Percentiles rank a stretch among this genome's conserved stretches.
These are phyloP conservation scores for Anisodus acutangulus DNA, from an alignment of 257 asterid species.

Conservation along the genomic window DNA sequence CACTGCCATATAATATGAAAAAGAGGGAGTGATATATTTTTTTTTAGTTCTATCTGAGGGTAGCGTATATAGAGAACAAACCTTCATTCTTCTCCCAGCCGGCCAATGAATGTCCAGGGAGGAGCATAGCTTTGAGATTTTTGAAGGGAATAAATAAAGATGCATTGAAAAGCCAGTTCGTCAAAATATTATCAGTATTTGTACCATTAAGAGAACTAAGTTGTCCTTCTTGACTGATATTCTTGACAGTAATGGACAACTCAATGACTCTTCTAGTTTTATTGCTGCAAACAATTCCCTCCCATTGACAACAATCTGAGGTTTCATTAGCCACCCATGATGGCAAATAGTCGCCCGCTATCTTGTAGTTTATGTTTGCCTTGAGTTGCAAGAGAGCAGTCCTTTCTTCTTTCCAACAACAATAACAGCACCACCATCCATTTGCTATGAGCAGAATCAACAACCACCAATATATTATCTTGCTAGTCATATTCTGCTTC, in stretches of 20 bases:
- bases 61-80: background rate
- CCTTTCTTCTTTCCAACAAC: conserved; percentile 29
- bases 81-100: conserved; percentile 30
- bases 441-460: conserved; percentile 11
- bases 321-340: background rate
- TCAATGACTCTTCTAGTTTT: background rate
- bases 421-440: conserved; percentile 26
- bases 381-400: conserved; percentile 26
- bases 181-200: background rate
- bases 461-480: background rate
- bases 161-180: conserved; percentile 27
- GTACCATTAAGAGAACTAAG: background rate
- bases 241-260: background rate
- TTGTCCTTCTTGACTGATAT: background rate
- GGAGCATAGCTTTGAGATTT: conserved; percentile 5
- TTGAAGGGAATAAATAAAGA: conserved; percentile 27
- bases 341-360: background rate
- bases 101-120: background rate
- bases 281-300: conserved; percentile 20
- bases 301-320: conserved; percentile 23
- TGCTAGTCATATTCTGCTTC: background rate
- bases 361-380: conserved; percentile 2
- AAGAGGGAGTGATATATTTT: background rate
- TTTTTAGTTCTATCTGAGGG: background rate
- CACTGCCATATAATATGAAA: background rate